phyloP scores from a whole-genome alignment of 495 filamentous ascomycete species.

The Hypomontagnella submonticulosa region DNA sequence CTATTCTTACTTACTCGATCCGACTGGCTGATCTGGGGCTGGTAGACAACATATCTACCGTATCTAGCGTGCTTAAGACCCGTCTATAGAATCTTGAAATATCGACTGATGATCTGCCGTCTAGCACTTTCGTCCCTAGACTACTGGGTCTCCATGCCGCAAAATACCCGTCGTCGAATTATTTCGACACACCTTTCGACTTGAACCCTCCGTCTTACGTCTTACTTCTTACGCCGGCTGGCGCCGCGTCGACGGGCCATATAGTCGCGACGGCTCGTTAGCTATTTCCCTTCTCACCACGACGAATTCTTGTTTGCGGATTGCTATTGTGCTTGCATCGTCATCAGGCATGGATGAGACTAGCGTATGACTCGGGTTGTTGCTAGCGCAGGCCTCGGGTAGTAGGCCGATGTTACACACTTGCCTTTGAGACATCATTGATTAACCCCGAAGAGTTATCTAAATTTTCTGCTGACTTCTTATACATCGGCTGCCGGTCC shows the following conservation, averaged over 20 bases:
- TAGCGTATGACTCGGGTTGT: constrained; percentile 12
- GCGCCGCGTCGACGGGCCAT: not conserved
- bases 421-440: constrained; percentile 9
- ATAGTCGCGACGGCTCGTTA: not conserved
- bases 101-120: constrained; percentile 1
- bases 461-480: constrained; percentile 5
- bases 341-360: constrained; percentile 8
- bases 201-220: not conserved
- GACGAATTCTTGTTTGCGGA: not conserved
- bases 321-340: constrained; percentile 4
- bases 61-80: not conserved
- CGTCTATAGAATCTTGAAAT: constrained; percentile 1
- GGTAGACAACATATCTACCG: constrained; percentile 2
- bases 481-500: constrained; percentile 10
- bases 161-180: not conserved
- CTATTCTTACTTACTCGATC: constrained; percentile 4
- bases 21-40: not conserved
- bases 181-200: not conserved
- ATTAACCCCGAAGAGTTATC: constrained; percentile 5
- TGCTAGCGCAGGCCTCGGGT: constrained; percentile 1
- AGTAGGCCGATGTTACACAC: constrained; percentile 22
- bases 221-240: not conserved
- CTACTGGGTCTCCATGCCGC: constrained; percentile 12
- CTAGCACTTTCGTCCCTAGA: not conserved
- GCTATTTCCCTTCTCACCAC: constrained; percentile 1